These are phyloP conservation scores for Lentinus polychrous DNA, from an alignment of 1,284 basidiomycete species.

Conservation along the genomic window DNA sequence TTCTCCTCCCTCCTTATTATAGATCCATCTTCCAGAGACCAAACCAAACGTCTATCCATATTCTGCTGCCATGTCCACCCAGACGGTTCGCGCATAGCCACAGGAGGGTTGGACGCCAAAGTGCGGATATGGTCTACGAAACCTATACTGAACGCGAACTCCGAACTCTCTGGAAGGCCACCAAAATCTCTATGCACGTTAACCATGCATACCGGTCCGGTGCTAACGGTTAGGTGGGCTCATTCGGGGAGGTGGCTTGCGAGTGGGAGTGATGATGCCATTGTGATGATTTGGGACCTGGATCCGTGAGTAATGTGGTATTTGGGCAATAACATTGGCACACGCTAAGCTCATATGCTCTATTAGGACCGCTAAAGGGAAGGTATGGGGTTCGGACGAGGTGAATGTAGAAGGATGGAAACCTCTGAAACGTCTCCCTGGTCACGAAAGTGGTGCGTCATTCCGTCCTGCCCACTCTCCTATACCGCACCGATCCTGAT, in stretches of 20 bases:
- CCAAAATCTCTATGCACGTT: slow-evolving; percentile 89
- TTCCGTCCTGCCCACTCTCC: neutral
- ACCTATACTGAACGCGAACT: slow-evolving; percentile 75
- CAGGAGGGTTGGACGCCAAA: slow-evolving; percentile 92
- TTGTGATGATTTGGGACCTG: slow-evolving; percentile 96
- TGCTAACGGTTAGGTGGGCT: slow-evolving; percentile 94
- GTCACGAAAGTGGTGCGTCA: slow-evolving; percentile 81
- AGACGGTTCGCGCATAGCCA: slow-evolving; percentile 92
- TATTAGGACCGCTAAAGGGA: slow-evolving; percentile 67
- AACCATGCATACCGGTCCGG: slow-evolving; percentile 91
- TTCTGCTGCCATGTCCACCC: slow-evolving; percentile 94
- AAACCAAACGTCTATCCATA: slow-evolving; percentile 74
- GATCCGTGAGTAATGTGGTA: slow-evolving; percentile 67
- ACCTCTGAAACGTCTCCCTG: slow-evolving; percentile 83
- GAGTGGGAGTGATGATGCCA: slow-evolving; percentile 93
- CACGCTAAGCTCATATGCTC: neutral
- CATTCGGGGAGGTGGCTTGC: slow-evolving; percentile 92
- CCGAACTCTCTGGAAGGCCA: slow-evolving; percentile 69
- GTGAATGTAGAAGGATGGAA: slow-evolving; percentile 98
- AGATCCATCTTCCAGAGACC: slow-evolving; percentile 23
- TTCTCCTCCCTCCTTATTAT: neutral
- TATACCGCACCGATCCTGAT: slow-evolving; percentile 11
- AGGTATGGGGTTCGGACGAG: slow-evolving; percentile 89
- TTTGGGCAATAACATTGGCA: neutral
- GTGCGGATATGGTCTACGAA: slow-evolving; percentile 97